Base-by-base conservation (phyloP, 148 eudicot species). In the Silene uniflora region DNA sequence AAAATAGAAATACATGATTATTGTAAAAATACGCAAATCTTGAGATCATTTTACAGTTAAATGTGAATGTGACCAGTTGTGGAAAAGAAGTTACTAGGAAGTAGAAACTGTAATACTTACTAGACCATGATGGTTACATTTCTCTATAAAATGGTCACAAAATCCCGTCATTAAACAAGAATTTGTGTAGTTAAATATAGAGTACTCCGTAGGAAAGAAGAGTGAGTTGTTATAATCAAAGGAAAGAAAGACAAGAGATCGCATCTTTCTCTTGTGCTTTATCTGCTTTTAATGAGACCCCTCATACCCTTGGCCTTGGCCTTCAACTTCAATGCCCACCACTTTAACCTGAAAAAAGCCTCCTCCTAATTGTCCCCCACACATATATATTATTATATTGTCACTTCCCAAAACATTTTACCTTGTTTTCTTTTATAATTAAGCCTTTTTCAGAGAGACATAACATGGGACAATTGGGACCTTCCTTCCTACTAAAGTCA, bases 241-340 rank as follows among this genome's bases (percentile, higher is more conserved):
- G 75, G 10, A 47, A 21, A 23, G 14, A 65, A 58, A 66, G 22
- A 72, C 66, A 21, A 67, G 68, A 60, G 62, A 74, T 62, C 32
- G 74, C 69, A 71, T 78, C 81, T 72, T 72, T 75, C 46, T 61
- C 42, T 18, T 68, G 71, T 80, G 72, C 83, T 81, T 81, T 81
- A 80, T 72, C 83, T 81, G 42, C 83, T 81, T 81, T 81, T 81
- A 0, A 80, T 63, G 76, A 71, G 25, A 52, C 13, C 24, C 23
- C 54, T 52, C 61, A 23, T 47, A n/a, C 61, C 35, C 35, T 7
- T 10, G 46, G 11, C 46, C 49, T 67, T 67, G 19, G 67, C 19
- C 72, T 62, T 54, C 49, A 49, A n/a, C 27, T 19, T 29, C 76
- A 62, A 80, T 72, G 60, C 56, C 54, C 75, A 24, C 54, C 75